Base-by-base conservation (phyloP, 441 rosid species). In the Adansonia madagascariensis region DNA sequence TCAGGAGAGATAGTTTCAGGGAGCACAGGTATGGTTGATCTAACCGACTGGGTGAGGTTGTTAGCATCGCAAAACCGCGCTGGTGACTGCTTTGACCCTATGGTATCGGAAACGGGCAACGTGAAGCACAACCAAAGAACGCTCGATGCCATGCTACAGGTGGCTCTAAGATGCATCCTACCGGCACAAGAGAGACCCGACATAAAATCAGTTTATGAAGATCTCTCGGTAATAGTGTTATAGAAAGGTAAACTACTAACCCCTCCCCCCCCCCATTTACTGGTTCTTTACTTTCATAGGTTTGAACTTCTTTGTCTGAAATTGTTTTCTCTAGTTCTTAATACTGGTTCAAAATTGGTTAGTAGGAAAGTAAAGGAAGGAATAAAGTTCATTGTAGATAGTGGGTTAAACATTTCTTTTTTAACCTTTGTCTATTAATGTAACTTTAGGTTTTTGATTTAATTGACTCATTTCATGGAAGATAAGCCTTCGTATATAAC, bases 181-280 rank as follows among this genome's bases (percentile, higher is more conserved):
- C 89, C 97, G 11, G 97, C 96, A 1, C 84, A 91, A 0, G 99
- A 95, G 78, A 91, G 97, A 75, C 95, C 95, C 0, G 97, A 92
- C 78, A 93, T 93, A 81, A 86, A 69, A 80, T 82, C 87, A 0
- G 95, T 92, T 55, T 90, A 77, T 50, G 91, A 92, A 79, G 97
- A 88, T 56, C 87, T 93, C 27, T 88, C 87, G 0, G 59, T 73
- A 11, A 57, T 85, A 56, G 78, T 73, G 35, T 69, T 69, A 60
- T 80, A 75, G 78, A 82, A 79, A 65, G 78, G 73, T 59, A 70
- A 78, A 78, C 73, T 14, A 71, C 84, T 82, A 71, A 85, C 82
- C 78, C 80, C 35, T 31, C 35, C 39, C 4, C 8, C 8, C 4
- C 39, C 68, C 1, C 46, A 63, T 78, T 53, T 12, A 31, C 79